Conservation (phyloP, 164 flowering plant genomes). For the Macadamia integrifolia region DNA sequence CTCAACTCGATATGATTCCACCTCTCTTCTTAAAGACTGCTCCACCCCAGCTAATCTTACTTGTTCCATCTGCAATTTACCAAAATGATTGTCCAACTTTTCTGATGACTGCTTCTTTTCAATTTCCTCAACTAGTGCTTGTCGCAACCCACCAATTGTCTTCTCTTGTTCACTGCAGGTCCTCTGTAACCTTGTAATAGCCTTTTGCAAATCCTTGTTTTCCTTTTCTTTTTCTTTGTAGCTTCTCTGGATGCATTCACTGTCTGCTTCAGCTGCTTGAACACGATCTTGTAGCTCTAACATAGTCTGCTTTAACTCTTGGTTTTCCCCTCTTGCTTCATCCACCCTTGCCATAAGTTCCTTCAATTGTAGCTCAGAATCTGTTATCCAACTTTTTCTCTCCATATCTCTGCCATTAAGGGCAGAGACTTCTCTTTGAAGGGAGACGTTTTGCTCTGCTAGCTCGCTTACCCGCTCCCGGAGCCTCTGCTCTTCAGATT, state of each 20-base stretch:
- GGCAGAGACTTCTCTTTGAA: conserved; percentile 79
- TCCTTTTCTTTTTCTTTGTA: conserved; percentile 68
- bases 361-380: conserved; percentile 46
- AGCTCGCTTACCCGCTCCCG: conserved; percentile 89
- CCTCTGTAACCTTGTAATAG: conserved; percentile 55
- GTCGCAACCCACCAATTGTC: conserved; percentile 65
- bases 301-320: conserved; percentile 36
- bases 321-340: conserved; percentile 36
- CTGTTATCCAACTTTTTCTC: conserved; percentile 27
- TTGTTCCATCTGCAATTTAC: conserved; percentile 60
- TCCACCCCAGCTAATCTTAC: conserved; percentile 77
- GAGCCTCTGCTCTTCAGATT: conserved; percentile 80
- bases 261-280: conserved; percentile 42
- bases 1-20: conserved; percentile 60
- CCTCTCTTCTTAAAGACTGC: conserved; percentile 66
- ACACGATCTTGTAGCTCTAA: conserved; percentile 42
- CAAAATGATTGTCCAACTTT: conserved; percentile 31
- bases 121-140: conserved; percentile 42
- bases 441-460: conserved; percentile 89
- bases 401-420: conserved; percentile 54
- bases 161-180: conserved; percentile 85
- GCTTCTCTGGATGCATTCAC: conserved; percentile 46
- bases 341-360: conserved; percentile 41
- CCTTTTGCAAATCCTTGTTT: conserved; percentile 68
- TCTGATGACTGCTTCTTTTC: conserved; percentile 35